Base-by-base conservation (phyloP, 495 filamentous ascomycete genomes). In the Penicillium egyptiacum region DNA sequence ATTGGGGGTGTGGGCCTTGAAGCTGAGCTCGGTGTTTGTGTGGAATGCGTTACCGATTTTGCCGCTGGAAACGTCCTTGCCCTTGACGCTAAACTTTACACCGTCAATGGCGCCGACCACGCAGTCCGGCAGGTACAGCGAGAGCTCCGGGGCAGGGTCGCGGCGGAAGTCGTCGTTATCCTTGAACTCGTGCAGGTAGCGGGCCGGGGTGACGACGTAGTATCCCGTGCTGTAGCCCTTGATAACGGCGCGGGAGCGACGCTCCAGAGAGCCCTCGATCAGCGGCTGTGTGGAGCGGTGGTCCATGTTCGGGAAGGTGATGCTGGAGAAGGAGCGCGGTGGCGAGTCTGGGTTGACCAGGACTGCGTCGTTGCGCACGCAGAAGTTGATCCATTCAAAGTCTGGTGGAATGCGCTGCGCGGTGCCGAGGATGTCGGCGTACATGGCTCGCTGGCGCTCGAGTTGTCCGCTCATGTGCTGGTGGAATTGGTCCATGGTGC, bases 121-220 rank as follows among this genome's bases (percentile, higher is more conserved):
- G 65, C 92, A 95, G 67, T 98, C 95, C 43, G 94, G 94, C 8
- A 98, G 84, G 69, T 91, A 98, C 52, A 98, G 86, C 22, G 88
- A 91, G 9, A 92, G 77, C 69, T 98, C 92, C 0, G 93, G 95
- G 23, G 76, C 71, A 7, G 93, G 92, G 57, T 98, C 95, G 61
- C 82, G 81, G 50, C 81, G 82, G 66, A 89, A 76, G 67, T 96
- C 87, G 71, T 98, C 93, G 67, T 86, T 86, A 65, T 93, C 90
- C 70, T 96, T 96, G 80, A 95, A 98, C 67, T 98, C 94, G 73
- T 98, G 94, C 45, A 98, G 77, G 73, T 87, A 98, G 59, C 88
- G 87, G 20, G 86, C 81, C 0, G 88, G 87, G 3, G 91, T 96
- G 26, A 98, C 84, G 46, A 93, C 92, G 65, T 96, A 98, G 78